These are phyloP conservation scores for Aspergillus wentii DNA, from an alignment of 495 filamentous ascomycete genomes.

Conservation along the genomic window DNA sequence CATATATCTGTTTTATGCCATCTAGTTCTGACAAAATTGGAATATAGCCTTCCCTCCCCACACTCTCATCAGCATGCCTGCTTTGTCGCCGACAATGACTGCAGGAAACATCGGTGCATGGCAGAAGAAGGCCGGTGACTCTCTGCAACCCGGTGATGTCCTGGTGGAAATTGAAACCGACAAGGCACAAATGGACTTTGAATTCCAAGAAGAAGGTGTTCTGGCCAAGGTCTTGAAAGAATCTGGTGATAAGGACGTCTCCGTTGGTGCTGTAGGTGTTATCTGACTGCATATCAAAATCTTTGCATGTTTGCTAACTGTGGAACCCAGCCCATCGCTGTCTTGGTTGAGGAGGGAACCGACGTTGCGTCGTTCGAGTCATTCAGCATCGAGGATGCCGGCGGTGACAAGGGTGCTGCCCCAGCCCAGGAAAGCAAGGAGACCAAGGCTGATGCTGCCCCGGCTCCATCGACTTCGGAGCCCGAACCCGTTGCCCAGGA, in stretches of 20 bases:
- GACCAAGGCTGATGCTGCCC: constrained; percentile 52
- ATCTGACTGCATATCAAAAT: constrained; percentile 7
- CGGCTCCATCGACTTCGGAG: constrained; percentile 55
- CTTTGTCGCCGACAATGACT: constrained; percentile 96
- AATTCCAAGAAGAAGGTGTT: constrained; percentile 97
- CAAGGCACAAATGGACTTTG: constrained; percentile 99
- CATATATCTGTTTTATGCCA: constrained; percentile 5
- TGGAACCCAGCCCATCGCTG: constrained; percentile 76
- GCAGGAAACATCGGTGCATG: constrained; percentile 94
- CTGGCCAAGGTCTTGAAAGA: constrained; percentile 94
- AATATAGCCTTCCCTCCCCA: constrained; percentile 79
- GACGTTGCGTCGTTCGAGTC: constrained; percentile 83
- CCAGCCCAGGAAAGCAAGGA: constrained; percentile 60
- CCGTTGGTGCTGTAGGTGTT: constrained; percentile 85
- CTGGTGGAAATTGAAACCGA: constrained; percentile 99
- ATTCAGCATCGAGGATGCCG: constrained; percentile 86
- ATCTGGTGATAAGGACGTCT: constrained; percentile 87
- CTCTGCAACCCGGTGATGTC: constrained; percentile 88
- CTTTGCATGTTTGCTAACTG: constrained; percentile 7
- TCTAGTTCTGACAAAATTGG: constrained; percentile 19
- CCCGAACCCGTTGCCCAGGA: constrained; percentile 58
- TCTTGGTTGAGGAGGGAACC: constrained; percentile 85
- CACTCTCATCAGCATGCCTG: constrained; percentile 95
- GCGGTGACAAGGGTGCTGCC: constrained; percentile 67
- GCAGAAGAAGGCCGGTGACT: constrained; percentile 95